Evolutionary conservation across 768 basidiomycete species (phyloP).

Genomic region (Lactifluus pinguis): DNA sequence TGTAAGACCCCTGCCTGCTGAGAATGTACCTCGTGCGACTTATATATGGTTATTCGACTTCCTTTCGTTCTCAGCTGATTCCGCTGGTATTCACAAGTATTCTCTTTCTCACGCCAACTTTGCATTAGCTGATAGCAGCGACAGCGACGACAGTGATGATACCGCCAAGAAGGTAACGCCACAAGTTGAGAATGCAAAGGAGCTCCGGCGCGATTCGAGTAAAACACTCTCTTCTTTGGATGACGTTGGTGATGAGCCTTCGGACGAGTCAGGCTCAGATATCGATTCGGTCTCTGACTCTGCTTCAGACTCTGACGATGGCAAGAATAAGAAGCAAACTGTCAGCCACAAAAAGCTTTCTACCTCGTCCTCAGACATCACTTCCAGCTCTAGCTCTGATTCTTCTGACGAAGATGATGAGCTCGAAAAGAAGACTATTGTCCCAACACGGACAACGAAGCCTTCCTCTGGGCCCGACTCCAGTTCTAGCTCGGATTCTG

Average conservation of each 20-base stretch:
- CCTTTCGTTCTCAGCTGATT: neutral
- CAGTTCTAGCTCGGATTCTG: conserved; percentile 19
- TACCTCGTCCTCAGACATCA: conserved; percentile 3
- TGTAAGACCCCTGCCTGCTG: conserved; percentile 8
- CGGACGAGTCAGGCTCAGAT: conserved; percentile 18
- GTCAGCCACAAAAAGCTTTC: neutral
- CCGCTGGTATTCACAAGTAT: neutral
- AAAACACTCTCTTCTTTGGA: conserved; percentile 16
- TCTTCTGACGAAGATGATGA: neutral
- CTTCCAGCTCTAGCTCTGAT: conserved; percentile 14
- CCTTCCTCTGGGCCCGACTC: conserved; percentile 19
- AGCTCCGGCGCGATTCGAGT: conserved; percentile 11
- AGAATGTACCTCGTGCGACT: conserved; percentile 3
- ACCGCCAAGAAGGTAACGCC: neutral
- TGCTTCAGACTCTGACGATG: neutral
- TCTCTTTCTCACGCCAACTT: neutral
- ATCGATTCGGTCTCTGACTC: neutral
- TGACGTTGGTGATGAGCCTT: conserved; percentile 11
- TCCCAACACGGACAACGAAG: conserved; percentile 6
- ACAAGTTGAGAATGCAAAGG: neutral
- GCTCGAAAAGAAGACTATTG: neutral
- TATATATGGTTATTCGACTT: neutral
- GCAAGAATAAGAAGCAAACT: neutral
- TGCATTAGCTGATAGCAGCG: neutral
- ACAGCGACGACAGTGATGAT: neutral